A percentile compares a stretch with the other conserved stretches of the same genome.
phyloP scores from a whole-genome alignment of 768 basidiomycete genomes.

The Leccinum truebloodii region DNA sequence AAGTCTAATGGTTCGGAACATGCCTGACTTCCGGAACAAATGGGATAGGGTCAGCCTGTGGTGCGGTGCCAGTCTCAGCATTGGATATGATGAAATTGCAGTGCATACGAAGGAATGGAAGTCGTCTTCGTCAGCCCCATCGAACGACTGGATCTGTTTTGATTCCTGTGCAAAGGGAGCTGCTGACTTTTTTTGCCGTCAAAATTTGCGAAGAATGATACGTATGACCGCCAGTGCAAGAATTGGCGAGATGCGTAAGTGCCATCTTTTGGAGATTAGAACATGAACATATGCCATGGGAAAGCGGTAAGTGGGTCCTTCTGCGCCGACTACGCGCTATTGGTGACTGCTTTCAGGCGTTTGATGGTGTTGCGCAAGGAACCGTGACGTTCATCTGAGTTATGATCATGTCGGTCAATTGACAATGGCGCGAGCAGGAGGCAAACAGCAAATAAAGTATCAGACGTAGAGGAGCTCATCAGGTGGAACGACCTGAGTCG shows the following conservation, averaged over 20 bases:
- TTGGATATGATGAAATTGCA: slow-evolving; percentile 9
- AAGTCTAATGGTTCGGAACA: background rate
- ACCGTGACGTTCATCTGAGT: background rate
- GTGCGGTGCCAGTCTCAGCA: slow-evolving; percentile 5
- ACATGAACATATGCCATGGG: background rate
- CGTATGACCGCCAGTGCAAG: slow-evolving; percentile 1
- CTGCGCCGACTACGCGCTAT: background rate
- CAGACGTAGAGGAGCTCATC: background rate
- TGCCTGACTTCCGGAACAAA: background rate
- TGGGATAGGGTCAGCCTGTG: background rate
- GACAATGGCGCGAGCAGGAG: background rate
- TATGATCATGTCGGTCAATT: background rate
- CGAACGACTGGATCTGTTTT: background rate
- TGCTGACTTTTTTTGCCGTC: background rate
- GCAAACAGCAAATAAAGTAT: background rate
- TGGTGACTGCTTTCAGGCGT: too few species aligned
- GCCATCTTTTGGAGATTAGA: slow-evolving; percentile 11
- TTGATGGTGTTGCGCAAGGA: background rate
- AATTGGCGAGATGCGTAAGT: background rate
- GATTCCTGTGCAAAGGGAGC: slow-evolving; percentile 7
- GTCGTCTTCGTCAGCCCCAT: slow-evolving; percentile 5
- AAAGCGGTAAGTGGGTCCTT: background rate
- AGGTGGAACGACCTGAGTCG: background rate
- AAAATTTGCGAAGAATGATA: background rate
- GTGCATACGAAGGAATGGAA: slow-evolving; percentile 23